Evolutionary conservation across 1,139 yeast genomes (phyloP).

Genomic region (Diutina siamensis): DNA sequence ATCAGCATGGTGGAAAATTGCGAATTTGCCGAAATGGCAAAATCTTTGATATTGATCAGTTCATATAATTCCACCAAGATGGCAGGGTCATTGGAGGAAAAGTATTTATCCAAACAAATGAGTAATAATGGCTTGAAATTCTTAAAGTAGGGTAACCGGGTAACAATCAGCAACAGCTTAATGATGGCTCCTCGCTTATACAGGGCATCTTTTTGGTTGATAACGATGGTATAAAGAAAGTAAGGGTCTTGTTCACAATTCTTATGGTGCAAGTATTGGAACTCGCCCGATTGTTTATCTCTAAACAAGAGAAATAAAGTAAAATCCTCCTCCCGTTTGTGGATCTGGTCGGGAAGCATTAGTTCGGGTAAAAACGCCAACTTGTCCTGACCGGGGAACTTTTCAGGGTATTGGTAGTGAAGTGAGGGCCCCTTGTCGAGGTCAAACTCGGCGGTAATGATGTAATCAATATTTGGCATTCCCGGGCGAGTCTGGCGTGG

Average conservation of each 20-base stretch:
- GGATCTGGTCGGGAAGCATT: slow-evolving; percentile 55
- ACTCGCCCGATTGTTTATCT: slow-evolving; percentile 25
- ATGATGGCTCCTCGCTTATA: slow-evolving; percentile 46
- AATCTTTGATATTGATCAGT: slow-evolving; percentile 23
- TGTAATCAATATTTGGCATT: slow-evolving; percentile 28
- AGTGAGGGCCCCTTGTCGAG: slow-evolving; percentile 43
- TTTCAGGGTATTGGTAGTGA: slow-evolving; percentile 36
- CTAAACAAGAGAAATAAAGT: slow-evolving; percentile 43
- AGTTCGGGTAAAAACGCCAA: slow-evolving; percentile 39
- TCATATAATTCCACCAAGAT: slow-evolving; percentile 21
- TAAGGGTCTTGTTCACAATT: slow-evolving; percentile 31
- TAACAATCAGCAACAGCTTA: slow-evolving; percentile 43
- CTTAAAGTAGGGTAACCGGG: slow-evolving; percentile 40
- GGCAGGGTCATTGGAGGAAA: slow-evolving; percentile 15
- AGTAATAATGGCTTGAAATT: slow-evolving; percentile 47
- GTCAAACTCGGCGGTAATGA: slow-evolving; percentile 48
- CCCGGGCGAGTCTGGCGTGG: neutral
- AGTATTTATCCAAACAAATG: slow-evolving; percentile 40
- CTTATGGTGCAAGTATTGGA: slow-evolving; percentile 26
- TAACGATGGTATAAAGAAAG: slow-evolving; percentile 46
- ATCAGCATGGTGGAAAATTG: slow-evolving; percentile 7
- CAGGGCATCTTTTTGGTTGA: slow-evolving; percentile 32
- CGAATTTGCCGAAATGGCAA: slow-evolving; percentile 14
- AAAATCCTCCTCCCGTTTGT: slow-evolving; percentile 48
- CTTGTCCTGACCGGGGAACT: slow-evolving; percentile 32